Conservation (phyloP, 768 basidiomycete genomes). For the Suillus weaverae region DNA sequence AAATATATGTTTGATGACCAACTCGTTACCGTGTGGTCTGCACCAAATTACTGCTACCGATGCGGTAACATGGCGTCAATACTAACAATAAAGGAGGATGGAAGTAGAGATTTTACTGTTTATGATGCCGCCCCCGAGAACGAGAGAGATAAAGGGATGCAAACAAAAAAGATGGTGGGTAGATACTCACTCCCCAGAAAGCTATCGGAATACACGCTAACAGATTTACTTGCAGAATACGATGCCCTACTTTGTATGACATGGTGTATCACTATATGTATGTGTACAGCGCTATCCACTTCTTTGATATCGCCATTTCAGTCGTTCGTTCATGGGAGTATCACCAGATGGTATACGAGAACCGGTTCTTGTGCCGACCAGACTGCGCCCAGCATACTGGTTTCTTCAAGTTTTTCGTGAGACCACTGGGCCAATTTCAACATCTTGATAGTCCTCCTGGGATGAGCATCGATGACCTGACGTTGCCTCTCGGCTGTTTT, state of each 20-base stretch:
- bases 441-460: background rate
- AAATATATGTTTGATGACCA: constrained; percentile 96
- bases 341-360: background rate
- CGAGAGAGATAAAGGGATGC: constrained; percentile 78
- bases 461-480: background rate
- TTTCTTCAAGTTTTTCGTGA: background rate
- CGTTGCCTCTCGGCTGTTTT: background rate
- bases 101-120: constrained; percentile 69
- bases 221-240: constrained; percentile 38
- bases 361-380: background rate
- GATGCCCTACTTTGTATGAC: constrained; percentile 56
- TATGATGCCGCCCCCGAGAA: constrained; percentile 91
- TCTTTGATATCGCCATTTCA: background rate
- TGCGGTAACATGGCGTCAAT: constrained; percentile 93
- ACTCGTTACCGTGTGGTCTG: constrained; percentile 90
- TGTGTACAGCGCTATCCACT: constrained; percentile 1
- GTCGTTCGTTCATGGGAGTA: too few species aligned
- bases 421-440: background rate
- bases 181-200: background rate
- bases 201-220: background rate
- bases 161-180: constrained; percentile 70
- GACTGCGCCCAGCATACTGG: too few species aligned
- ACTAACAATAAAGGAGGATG: constrained; percentile 76
- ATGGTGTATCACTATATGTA: constrained; percentile 1
- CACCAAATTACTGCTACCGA: constrained; percentile 83